Evolutionary conservation across 2,329 filamentous ascomycete genomes (phyloP).

Genomic region (Pyrenophora graminea): DNA sequence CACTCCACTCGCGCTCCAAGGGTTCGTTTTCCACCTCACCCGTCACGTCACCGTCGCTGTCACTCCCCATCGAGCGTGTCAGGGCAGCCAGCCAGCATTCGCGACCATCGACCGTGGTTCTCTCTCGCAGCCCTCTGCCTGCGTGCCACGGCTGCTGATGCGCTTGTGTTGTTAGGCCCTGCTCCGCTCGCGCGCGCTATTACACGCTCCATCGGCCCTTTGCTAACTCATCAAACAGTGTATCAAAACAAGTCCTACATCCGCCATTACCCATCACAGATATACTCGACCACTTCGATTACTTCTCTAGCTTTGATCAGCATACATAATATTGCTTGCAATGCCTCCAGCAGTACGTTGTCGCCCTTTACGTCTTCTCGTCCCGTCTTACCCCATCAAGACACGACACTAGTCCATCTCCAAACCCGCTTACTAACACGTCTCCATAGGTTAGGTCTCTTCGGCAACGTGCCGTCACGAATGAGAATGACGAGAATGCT

Average conservation of each 20-base stretch:
- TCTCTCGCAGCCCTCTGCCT: constrained; percentile 29
- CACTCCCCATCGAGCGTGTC: constrained; percentile 38
- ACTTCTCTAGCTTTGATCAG: constrained; percentile 39
- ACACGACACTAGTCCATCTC: constrained; percentile 7
- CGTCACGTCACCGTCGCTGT: constrained; percentile 43
- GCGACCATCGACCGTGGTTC: constrained; percentile 31
- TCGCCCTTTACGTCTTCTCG: constrained; percentile 9
- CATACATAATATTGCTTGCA: constrained; percentile 48
- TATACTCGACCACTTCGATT: constrained; percentile 27
- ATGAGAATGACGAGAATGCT: constrained; percentile 93
- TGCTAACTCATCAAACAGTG: constrained; percentile 41
- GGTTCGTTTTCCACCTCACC: constrained; percentile 32
- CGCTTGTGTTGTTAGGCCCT: constrained; percentile 31
- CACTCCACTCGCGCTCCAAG: constrained; percentile 32
- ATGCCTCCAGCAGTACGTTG: constrained; percentile 62
- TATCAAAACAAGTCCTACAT: constrained; percentile 45
- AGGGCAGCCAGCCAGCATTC: constrained; percentile 33
- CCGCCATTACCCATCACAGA: constrained; percentile 32
- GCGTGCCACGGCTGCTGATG: constrained; percentile 22
- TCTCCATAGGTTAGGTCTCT: constrained; percentile 66
- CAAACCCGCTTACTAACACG: constrained; percentile 47
- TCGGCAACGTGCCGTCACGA: constrained; percentile 75
- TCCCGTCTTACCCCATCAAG: constrained; percentile 15
- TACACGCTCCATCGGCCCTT: constrained; percentile 17
- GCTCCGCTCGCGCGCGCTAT: constrained; percentile 19